Base-by-base conservation (phyloP, 306 rosid species). In the Luffa acutangula region DNA sequence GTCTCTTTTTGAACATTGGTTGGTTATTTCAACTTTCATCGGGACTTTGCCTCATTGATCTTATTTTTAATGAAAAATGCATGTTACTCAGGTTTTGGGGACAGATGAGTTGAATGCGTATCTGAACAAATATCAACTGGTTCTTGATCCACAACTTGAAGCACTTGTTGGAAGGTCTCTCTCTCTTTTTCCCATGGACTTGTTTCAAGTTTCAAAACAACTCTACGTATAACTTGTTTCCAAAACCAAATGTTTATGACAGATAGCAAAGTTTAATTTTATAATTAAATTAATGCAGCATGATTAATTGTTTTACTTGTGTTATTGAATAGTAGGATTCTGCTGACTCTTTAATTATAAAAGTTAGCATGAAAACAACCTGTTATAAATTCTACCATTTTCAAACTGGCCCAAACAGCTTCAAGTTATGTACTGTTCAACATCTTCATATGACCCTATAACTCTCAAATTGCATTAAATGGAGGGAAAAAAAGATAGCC, bases 111-210 rank as follows among this genome's bases (percentile, higher is more conserved):
- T 86, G 62, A 80, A 86, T 62, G 87, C 82, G 25, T 83, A 86
- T 77, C 76, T 86, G 83, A 79, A 82, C 73, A 86, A 84, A 80
- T 86, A 84, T 79, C 83, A 84, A 20, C 79, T 86, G 31, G 83
- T 65, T 81, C 89, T 83, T 84, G 89, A 86, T 77, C 84, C 87
- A 75, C 89, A 84, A 66, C 82, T 86, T 2, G 89, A 86, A 39
- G 87, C 85, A 39, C 87, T 84, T 62, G 83, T 86, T 81, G 89
- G 89, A 72, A 86, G 89, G 89, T 83, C 36, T 41, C 43, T 77
- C 53, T 42, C 37, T 72, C 54, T 72, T 59, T 63, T 34, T 71
- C 17, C 11, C 53, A 12, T n/a, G 33, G 75, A 69, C 36, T 42
- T 41, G 17, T 69, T 42, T 17, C 33, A 15, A 9, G 71, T 45